Evolutionary conservation across 805 yeast genomes (phyloP).

Genomic region (Monosporozyma siamensis): DNA sequence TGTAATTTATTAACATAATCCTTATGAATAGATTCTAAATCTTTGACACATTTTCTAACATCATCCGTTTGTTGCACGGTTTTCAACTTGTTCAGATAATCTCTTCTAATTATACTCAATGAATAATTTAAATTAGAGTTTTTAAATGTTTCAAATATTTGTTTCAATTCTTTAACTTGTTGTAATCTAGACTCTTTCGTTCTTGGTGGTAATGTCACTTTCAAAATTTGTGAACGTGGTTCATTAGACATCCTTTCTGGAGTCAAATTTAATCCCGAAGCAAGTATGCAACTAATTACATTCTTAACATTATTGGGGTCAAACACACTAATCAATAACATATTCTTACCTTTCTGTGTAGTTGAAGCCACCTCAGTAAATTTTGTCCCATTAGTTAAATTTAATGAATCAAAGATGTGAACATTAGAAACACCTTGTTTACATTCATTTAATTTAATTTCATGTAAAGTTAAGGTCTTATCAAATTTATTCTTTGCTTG

Average conservation of each 20-base stretch:
- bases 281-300: conserved; percentile 61
- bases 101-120: conserved; percentile 48
- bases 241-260: conserved; percentile 70
- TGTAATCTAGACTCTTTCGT: conserved; percentile 57
- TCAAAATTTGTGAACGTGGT: conserved; percentile 60
- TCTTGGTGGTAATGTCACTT: conserved; percentile 65
- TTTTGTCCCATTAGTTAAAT: conserved; percentile 38
- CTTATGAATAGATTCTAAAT: conserved; percentile 64
- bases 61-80: conserved; percentile 32
- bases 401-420: conserved; percentile 50
- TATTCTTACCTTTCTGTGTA: conserved; percentile 53
- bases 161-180: conserved; percentile 51
- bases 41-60: conserved; percentile 45
- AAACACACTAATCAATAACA: conserved; percentile 70
- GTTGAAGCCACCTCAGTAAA: conserved; percentile 67
- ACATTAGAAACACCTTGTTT: conserved; percentile 67
- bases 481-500: conserved; percentile 30
- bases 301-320: conserved; percentile 69
- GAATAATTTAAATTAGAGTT: conserved; percentile 41
- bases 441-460: conserved; percentile 48
- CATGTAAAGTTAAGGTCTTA: conserved; percentile 41
- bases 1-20: conserved; percentile 49
- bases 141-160: conserved; percentile 53
- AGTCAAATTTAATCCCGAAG: conserved; percentile 60
- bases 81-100: conserved; percentile 45